Percentiles rank a stretch among this genome's conserved stretches.
Evolutionary conservation across 441 rosid genomes (phyloP).

Genomic region (Daphne laureola): DNA sequence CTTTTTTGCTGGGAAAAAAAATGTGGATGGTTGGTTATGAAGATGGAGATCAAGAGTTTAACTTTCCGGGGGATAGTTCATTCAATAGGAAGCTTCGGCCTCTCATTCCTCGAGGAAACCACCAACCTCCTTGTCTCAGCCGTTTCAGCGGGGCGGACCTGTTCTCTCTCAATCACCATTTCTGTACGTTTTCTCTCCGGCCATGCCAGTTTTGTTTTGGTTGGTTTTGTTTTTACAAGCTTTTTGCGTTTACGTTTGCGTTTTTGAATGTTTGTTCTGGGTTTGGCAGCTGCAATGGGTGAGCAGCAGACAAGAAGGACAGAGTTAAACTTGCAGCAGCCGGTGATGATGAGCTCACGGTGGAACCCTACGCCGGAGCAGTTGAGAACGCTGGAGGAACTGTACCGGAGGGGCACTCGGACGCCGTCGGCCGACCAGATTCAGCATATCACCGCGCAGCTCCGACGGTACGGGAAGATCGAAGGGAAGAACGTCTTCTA

Average conservation of each 20-base stretch:
- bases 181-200: slow-evolving; percentile 26
- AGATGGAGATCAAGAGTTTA: slow-evolving; percentile 49
- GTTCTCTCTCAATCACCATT: slow-evolving; percentile 41
- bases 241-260: neutral
- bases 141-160: slow-evolving; percentile 35
- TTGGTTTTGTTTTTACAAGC: neutral
- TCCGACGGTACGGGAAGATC: slow-evolving; percentile 79
- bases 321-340: slow-evolving; percentile 40
- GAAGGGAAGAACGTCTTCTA: slow-evolving; percentile 97
- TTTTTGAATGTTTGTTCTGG: slow-evolving; percentile 5
- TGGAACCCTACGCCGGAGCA: slow-evolving; percentile 99
- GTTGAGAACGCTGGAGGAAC: slow-evolving; percentile 76
- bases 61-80: slow-evolving; percentile 35
- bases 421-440: slow-evolving; percentile 93
- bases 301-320: slow-evolving; percentile 65
- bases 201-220: neutral
- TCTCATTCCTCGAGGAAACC: slow-evolving; percentile 39
- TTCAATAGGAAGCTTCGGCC: slow-evolving; percentile 71
- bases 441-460: slow-evolving; percentile 83
- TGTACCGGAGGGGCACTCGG: slow-evolving; percentile 74
- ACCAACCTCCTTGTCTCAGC: slow-evolving; percentile 21
- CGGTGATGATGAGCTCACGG: slow-evolving; percentile 75
- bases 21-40: slow-evolving; percentile 91
- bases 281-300: slow-evolving; percentile 20
- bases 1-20: slow-evolving; percentile 12